These are phyloP conservation scores for Jaltomata sinuosa DNA, from an alignment of 257 asterid genomes.

Conservation along the genomic window DNA sequence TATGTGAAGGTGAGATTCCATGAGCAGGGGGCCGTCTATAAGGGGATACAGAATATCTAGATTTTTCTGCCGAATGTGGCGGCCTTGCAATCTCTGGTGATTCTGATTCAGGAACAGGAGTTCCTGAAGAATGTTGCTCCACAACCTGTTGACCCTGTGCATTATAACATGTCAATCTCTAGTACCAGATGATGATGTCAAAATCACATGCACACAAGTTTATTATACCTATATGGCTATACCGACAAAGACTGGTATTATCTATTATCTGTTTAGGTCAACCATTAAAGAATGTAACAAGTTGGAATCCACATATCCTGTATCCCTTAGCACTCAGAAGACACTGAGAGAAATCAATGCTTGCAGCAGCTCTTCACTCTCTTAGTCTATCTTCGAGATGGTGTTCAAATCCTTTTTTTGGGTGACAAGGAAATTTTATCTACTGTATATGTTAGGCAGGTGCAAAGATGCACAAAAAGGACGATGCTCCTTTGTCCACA, in stretches of 20 bases:
- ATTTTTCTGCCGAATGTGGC: background rate
- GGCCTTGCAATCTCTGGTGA: background rate
- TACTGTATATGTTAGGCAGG: background rate
- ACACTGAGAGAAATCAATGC: background rate
- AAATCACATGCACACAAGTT: background rate
- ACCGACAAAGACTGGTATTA: background rate
- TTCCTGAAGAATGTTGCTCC: conserved; percentile 12
- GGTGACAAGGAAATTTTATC: background rate
- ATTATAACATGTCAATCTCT: background rate
- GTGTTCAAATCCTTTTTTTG: background rate
- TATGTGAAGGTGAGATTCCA: conserved; percentile 5
- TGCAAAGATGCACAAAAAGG: background rate
- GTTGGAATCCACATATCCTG: background rate
- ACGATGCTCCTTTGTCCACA: background rate
- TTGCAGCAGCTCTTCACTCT: background rate
- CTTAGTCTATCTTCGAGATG: background rate
- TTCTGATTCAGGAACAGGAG: conserved; percentile 15
- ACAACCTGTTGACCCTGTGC: conserved; percentile 27
- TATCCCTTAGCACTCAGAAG: background rate
- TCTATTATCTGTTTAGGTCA: background rate
- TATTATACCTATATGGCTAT: background rate
- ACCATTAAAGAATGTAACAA: background rate
- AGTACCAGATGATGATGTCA: background rate
- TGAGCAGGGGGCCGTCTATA: background rate
- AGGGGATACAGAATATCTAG: background rate